Conservation (phyloP, 495 filamentous ascomycete species). For the Venustampulla echinocandica region DNA sequence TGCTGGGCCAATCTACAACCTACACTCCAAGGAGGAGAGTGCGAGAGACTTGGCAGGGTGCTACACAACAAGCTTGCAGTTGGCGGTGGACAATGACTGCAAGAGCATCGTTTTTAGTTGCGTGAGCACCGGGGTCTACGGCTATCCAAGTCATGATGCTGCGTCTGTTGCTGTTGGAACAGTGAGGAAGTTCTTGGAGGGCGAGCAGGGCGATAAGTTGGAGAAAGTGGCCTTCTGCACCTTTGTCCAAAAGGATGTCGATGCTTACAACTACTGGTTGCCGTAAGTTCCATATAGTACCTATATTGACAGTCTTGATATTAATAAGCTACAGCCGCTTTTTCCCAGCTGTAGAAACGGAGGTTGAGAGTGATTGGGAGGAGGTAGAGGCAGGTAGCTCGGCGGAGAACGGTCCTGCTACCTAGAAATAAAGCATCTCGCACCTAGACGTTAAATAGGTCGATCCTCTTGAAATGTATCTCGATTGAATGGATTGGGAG, state of each 20-base stretch:
- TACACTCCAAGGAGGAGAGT: slow-evolving; percentile 22
- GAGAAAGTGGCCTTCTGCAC: slow-evolving; percentile 73
- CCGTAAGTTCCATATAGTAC: slow-evolving; percentile 59
- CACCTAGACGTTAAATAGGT: neutral
- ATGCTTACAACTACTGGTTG: slow-evolving; percentile 56
- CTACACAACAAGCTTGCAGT: slow-evolving; percentile 64
- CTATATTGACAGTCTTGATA: neutral
- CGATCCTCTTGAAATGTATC: neutral
- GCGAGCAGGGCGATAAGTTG: slow-evolving; percentile 45
- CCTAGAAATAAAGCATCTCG: slow-evolving; percentile 5
- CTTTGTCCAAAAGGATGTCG: slow-evolving; percentile 68
- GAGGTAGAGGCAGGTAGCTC: slow-evolving; percentile 22
- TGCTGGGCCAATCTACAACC: slow-evolving; percentile 75
- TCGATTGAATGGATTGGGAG: neutral
- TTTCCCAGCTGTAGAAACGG: slow-evolving; percentile 14
- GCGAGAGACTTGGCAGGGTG: slow-evolving; percentile 50
- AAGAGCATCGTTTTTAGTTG: slow-evolving; percentile 73
- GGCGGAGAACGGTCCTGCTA: slow-evolving; percentile 13
- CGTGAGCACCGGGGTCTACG: slow-evolving; percentile 83
- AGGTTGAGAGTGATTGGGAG: slow-evolving; percentile 21
- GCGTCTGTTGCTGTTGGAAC: slow-evolving; percentile 58
- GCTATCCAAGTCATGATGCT: slow-evolving; percentile 69
- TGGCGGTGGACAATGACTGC: slow-evolving; percentile 56
- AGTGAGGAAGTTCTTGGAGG: slow-evolving; percentile 62
- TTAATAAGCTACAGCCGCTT: slow-evolving; percentile 9